These are phyloP conservation scores for Pestalotiopsis fici DNA, from an alignment of 2,329 filamentous ascomycete species.

Conservation along the genomic window DNA sequence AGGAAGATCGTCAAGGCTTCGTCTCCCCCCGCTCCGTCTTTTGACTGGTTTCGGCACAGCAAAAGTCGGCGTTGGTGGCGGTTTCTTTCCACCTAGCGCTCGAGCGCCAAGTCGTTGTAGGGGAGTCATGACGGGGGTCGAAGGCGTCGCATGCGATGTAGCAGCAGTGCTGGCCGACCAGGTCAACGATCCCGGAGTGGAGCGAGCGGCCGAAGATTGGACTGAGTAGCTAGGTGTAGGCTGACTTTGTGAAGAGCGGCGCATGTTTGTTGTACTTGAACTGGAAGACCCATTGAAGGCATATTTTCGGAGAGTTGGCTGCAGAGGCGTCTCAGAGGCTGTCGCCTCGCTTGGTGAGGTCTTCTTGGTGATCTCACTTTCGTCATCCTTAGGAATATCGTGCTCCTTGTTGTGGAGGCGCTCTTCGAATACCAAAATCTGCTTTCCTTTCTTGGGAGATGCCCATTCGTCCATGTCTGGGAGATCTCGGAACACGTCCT, in stretches of 20 bases:
- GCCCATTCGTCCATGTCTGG: conserved; percentile 55
- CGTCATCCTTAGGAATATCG: conserved; percentile 19
- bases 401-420: conserved; percentile 24
- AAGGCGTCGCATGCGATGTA: conserved; percentile 42
- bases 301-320: conserved; percentile 34
- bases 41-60: conserved; percentile 19
- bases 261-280: neutral
- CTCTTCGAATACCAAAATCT: conserved; percentile 48
- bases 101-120: conserved; percentile 53
- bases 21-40: conserved; percentile 22
- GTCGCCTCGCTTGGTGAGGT: conserved; percentile 4
- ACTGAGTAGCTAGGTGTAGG: conserved; percentile 36
- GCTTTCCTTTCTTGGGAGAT: conserved; percentile 34
- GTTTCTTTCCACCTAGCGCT: conserved; percentile 37
- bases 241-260: conserved; percentile 21
- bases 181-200: conserved; percentile 23
- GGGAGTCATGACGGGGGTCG: conserved; percentile 46
- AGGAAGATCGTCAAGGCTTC: conserved; percentile 36
- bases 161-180: conserved; percentile 41
- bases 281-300: conserved; percentile 26
- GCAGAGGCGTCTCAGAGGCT: conserved; percentile 26
- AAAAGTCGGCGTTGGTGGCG: conserved; percentile 24
- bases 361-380: conserved; percentile 1
- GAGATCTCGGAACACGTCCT: conserved; percentile 52
- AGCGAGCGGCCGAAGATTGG: conserved; percentile 15